A percentile compares a stretch with the other conserved stretches of the same genome.
These are phyloP conservation scores for Linanthus parryae DNA, from an alignment of 148 eudicot species.

Conservation along the genomic window DNA sequence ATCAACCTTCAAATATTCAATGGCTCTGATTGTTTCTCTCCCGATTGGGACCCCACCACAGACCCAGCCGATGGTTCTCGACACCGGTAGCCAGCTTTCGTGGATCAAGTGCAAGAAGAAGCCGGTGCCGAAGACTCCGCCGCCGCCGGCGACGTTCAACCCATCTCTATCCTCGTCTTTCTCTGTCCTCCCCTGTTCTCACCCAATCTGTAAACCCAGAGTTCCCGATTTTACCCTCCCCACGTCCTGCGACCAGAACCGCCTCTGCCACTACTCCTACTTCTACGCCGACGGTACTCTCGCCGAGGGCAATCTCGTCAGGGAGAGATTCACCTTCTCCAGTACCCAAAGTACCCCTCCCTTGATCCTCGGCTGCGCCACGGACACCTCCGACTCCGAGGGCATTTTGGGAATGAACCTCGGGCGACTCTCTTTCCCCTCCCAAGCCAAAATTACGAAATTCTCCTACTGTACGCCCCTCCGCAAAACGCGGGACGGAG, in stretches of 20 bases:
- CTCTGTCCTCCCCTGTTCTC: constrained; percentile 42
- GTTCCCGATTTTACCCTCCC: constrained; percentile 52
- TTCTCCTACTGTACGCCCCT: constrained; percentile 46
- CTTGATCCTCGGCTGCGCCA: constrained; percentile 38
- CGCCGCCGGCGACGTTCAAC: constrained; percentile 32
- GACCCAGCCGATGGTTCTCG: constrained; percentile 46
- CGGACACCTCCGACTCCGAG: constrained; percentile 33
- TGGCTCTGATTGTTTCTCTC: constrained; percentile 45
- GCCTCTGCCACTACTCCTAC: constrained; percentile 50
- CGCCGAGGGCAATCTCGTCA: constrained; percentile 49
- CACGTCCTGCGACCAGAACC: constrained; percentile 42
- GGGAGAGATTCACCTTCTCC: constrained; percentile 37
- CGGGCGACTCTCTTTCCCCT: constrained; percentile 36
- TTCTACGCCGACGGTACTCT: constrained; percentile 52
- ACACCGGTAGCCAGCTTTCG: constrained; percentile 51
- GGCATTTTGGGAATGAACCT: constrained; percentile 56
- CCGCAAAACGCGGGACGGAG: constrained; percentile 5
- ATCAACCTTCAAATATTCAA: constrained; percentile 39
- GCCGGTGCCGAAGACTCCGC: constrained; percentile 5
- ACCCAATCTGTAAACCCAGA: constrained; percentile 44
- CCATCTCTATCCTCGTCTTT: constrained; percentile 51
- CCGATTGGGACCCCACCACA: constrained; percentile 59
- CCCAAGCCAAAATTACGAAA: constrained; percentile 35
- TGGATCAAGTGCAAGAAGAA: constrained; percentile 46
- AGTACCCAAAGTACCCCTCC: constrained; percentile 44